Evolutionary conservation across 306 rosid genomes (phyloP).

Genomic region (Albizia julibrissin): DNA sequence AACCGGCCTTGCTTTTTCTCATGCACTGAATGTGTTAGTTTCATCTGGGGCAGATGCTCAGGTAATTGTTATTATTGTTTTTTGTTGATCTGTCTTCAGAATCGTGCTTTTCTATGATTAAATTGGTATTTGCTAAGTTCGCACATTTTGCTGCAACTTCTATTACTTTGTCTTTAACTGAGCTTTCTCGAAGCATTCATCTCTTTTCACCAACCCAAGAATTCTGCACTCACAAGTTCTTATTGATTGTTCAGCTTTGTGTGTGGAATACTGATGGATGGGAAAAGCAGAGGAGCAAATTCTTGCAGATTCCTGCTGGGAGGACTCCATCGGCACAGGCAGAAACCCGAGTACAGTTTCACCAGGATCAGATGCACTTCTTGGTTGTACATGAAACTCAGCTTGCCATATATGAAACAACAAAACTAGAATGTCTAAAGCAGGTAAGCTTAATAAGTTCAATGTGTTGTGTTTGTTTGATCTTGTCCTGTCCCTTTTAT

Average conservation of each 20-base stretch:
- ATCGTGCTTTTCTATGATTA: conserved; percentile 15
- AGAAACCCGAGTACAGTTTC: conserved; percentile 98
- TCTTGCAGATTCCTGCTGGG: conserved; percentile 83
- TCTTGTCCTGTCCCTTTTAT: conserved; percentile 15
- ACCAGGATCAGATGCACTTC: conserved; percentile 86
- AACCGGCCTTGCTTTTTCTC: conserved; percentile 95
- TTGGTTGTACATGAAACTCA: conserved; percentile 96
- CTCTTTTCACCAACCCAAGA: conserved; percentile 3
- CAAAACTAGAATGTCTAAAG: conserved; percentile 78
- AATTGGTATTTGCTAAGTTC: background rate
- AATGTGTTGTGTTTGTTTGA: background rate
- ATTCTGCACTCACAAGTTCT: background rate
- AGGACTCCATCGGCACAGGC: conserved; percentile 77
- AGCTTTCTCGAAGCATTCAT: conserved; percentile 26
- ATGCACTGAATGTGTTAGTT: conserved; percentile 77
- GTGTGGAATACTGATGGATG: conserved; percentile 95
- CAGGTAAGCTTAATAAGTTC: conserved; percentile 51
- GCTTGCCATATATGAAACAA: conserved; percentile 87
- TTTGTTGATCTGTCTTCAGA: conserved; percentile 13
- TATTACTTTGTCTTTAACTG: conserved; percentile 6
- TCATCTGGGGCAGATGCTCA: conserved; percentile 99
- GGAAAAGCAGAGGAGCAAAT: conserved; percentile 87
- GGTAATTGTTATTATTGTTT: conserved; percentile 48
- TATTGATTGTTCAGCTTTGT: conserved; percentile 57
- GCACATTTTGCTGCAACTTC: background rate